Evolutionary conservation across 1,284 basidiomycete species (phyloP).

Genomic region (Jaminaea rosea): DNA sequence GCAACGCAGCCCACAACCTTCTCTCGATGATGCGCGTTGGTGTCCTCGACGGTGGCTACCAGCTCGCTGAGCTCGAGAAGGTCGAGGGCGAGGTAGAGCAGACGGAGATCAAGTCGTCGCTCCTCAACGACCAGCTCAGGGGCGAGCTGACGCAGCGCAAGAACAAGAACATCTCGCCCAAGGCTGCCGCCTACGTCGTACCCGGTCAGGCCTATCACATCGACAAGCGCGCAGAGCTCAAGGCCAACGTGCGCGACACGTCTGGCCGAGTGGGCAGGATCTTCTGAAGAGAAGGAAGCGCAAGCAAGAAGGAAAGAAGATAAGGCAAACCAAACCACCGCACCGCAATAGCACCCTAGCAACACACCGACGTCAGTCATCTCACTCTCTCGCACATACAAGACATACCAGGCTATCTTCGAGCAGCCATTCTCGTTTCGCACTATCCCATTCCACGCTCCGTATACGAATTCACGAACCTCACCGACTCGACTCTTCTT

Average conservation of each 20-base stretch:
- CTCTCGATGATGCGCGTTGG: slow-evolving; percentile 45
- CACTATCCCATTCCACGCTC: no score
- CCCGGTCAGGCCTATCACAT: slow-evolving; percentile 42
- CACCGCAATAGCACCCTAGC: no score
- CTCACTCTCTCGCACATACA: no score
- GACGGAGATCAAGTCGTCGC: background rate
- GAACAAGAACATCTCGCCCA: slow-evolving; percentile 3
- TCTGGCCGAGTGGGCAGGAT: slow-evolving; percentile 8
- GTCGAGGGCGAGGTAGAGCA: slow-evolving; percentile 4
- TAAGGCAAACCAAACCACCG: no score
- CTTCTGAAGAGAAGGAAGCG: slow-evolving; percentile 3
- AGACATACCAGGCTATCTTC: no score
- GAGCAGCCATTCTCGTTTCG: no score
- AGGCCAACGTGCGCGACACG: slow-evolving; percentile 12
- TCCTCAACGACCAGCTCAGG: background rate
- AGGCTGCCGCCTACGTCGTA: slow-evolving; percentile 20
- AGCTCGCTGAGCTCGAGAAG: slow-evolving; percentile 14
- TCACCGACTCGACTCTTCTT: no score
- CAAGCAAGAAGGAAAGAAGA: no score
- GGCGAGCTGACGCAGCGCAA: background rate
- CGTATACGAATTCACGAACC: no score
- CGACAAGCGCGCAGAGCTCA: slow-evolving; percentile 26
- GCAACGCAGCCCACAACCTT: slow-evolving; percentile 44
- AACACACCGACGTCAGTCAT: no score
- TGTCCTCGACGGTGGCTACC: slow-evolving; percentile 44